These are phyloP conservation scores for Triangularia verruculosa DNA, from an alignment of 2,329 filamentous ascomycete species.

Conservation along the genomic window DNA sequence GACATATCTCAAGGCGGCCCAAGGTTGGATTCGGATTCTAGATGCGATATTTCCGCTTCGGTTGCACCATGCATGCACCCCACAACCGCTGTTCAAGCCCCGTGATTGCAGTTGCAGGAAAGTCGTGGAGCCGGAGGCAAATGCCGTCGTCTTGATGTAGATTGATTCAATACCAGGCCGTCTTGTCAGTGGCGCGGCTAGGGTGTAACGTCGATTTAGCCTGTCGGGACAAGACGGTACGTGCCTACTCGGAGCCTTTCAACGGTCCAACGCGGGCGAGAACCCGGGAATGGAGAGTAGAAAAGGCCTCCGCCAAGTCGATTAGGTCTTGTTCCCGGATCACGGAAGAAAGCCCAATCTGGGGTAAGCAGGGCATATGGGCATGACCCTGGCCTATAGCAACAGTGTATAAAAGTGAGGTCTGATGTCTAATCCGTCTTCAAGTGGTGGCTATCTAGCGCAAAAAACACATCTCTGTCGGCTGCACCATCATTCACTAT, in stretches of 20 bases:
- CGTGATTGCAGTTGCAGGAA: neutral
- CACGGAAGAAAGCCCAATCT: slow-evolving; percentile 19
- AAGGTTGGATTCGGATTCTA: slow-evolving; percentile 2
- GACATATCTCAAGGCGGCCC: neutral
- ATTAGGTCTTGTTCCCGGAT: slow-evolving; percentile 3
- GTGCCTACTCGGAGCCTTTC: slow-evolving; percentile 13
- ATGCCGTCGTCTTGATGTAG: slow-evolving; percentile 16
- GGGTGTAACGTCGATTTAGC: slow-evolving; percentile 18
- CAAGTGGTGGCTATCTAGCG: no score
- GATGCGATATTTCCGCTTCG: slow-evolving; percentile 3
- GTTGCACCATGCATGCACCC: slow-evolving; percentile 17
- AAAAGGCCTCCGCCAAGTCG: slow-evolving; percentile 18
- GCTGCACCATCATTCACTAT: slow-evolving; percentile 13
- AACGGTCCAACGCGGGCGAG: slow-evolving; percentile 2
- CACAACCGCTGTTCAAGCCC: slow-evolving; percentile 18
- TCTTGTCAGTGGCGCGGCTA: slow-evolving; percentile 16
- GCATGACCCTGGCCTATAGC: neutral
- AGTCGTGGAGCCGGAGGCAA: slow-evolving; percentile 8
- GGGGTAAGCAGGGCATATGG: slow-evolving; percentile 4
- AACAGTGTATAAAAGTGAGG: neutral
- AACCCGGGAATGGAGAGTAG: slow-evolving; percentile 17
- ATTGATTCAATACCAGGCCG: slow-evolving; percentile 10
- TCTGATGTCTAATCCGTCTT: neutral
- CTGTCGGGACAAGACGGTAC: slow-evolving; percentile 25
- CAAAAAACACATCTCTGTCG: neutral